Conservation (phyloP, 139 green algal genomes). For the Haematococcus sp. region DNA sequence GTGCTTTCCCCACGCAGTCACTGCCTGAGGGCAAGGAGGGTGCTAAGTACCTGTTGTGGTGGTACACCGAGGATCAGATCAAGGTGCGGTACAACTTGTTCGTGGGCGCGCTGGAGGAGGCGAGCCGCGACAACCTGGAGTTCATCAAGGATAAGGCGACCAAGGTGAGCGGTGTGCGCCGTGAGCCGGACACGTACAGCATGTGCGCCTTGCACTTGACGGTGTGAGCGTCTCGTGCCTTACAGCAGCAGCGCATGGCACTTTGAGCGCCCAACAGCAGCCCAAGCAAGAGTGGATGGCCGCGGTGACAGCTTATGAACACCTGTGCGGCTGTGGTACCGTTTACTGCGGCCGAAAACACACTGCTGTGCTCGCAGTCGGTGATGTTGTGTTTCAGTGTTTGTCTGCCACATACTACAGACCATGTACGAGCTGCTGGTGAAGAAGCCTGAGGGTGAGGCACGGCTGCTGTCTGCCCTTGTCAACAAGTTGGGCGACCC, state of each 20-base stretch:
- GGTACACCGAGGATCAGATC: constrained; percentile 79
- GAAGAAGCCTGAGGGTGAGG: constrained; percentile 71
- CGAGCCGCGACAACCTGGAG: constrained; percentile 74
- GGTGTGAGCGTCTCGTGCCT: too few relatives aligned
- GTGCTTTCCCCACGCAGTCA: too few relatives aligned
- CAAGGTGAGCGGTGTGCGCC: constrained; percentile 27
- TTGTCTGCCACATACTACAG: constrained; percentile 5
- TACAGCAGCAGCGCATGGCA: too few relatives aligned
- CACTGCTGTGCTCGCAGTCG: too few relatives aligned
- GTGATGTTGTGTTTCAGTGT: too few relatives aligned
- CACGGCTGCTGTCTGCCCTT: constrained; percentile 67
- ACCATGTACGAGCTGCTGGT: constrained; percentile 58
- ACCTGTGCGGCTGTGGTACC: too few relatives aligned
- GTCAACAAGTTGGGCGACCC: constrained; percentile 97
- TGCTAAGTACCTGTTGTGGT: constrained; percentile 73
- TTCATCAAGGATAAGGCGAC: constrained; percentile 78
- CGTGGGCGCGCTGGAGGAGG: constrained; percentile 64
- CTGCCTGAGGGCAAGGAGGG: constrained; percentile 50
- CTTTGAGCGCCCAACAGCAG: too few relatives aligned
- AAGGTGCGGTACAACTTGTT: constrained; percentile 78
- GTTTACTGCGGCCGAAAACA: too few relatives aligned
- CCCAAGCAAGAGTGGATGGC: too few relatives aligned
- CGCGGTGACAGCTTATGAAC: too few relatives aligned
- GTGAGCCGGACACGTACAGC: neutral
- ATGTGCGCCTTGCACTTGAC: too few relatives aligned